Evolutionary conservation across 2,329 filamentous ascomycete species (phyloP), one percentile per base, ranked within the genome.

Genomic region (Aspergillus pseudoterreus): DNA sequence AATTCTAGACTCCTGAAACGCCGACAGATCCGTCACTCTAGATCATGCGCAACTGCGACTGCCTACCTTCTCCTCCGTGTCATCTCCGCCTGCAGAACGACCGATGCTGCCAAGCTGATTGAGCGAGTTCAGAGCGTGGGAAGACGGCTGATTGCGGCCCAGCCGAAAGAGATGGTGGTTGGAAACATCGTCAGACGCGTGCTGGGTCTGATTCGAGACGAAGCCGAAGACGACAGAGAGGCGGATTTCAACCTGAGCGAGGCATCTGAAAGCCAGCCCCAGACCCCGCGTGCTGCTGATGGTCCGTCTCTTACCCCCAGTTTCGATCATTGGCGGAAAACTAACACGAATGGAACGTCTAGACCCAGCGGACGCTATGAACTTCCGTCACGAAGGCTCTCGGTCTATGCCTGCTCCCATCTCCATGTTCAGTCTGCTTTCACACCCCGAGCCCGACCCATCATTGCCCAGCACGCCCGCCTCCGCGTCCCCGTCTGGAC

Each of bases 181-280:
- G 92, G 91, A 47, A 99, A 99, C 66, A 92, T 99, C 60, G 90
- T 96, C 43, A 85, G 92, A 54, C 85, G 94, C 56, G 88, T 97
- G 2, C 77, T 99, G 35, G 89, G 91, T 41, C 80, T 99, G 57
- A 94, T 99, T 58, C 85, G 94, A 47, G 92, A 96, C 65, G 92
- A 97, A 65, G 88, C 89, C 36, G 86, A 89, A 61, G 90, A 95
- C 63, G 87, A 90, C 60, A 78, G 86, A 52, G 88, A 88, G 54
- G 84, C 75, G 45, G 82, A 80, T 38, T 76, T 85, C 52, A 73
- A 72, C 45, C 67, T 78, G 49, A 86, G 82, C 67, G 86, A 89
- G 60, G 78, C 81, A 8, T 79, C 79, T 49, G 80, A 83, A 64
- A 77, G 70, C 62, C 75, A 71, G 56, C 75, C 71, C 19, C 69